Percentiles rank a stretch among this genome's conserved stretches.
These are phyloP conservation scores for Collybia mongolica DNA, from an alignment of 768 basidiomycete species.

Conservation along the genomic window DNA sequence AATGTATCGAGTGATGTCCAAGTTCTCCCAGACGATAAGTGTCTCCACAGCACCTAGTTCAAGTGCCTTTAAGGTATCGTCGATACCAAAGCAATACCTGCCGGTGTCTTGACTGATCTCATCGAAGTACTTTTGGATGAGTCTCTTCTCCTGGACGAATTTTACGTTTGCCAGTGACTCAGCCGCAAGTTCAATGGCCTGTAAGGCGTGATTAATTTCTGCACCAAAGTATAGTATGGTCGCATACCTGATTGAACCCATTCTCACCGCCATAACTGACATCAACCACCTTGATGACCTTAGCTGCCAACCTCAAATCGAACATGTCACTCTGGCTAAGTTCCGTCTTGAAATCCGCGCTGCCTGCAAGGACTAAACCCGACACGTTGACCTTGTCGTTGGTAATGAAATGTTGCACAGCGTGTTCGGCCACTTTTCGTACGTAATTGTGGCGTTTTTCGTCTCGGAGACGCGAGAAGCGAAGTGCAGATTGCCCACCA, in stretches of 20 bases:
- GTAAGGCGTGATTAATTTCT: conserved; percentile 7
- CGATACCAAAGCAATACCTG: conserved; percentile 96
- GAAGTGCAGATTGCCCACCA: conserved; percentile 98
- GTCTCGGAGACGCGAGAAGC: conserved; percentile 99
- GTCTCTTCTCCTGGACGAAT: conserved; percentile 97
- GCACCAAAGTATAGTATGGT: neutral
- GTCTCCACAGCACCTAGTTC: conserved; percentile 98
- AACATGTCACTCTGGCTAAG: conserved; percentile 96
- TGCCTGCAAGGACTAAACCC: conserved; percentile 93
- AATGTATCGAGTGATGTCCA: conserved; percentile 85
- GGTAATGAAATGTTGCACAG: conserved; percentile 97
- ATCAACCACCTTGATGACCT: conserved; percentile 97
- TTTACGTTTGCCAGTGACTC: conserved; percentile 98
- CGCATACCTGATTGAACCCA: conserved; percentile 94
- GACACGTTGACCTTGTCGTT: conserved; percentile 98
- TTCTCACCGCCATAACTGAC: conserved; percentile 99
- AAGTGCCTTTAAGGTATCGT: conserved; percentile 93
- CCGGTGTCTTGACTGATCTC: conserved; percentile 98
- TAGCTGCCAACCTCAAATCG: conserved; percentile 81
- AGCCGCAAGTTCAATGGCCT: conserved; percentile 96
- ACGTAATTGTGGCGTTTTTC: conserved; percentile 99
- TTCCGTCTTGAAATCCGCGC: conserved; percentile 99
- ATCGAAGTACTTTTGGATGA: conserved; percentile 98
- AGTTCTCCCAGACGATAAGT: conserved; percentile 96
- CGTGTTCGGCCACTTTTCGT: conserved; percentile 95